Evolutionary conservation across 1,139 yeast genomes (phyloP), one percentile per base, ranked within the genome.

Genomic region (Zygosaccharomyces sapae): DNA sequence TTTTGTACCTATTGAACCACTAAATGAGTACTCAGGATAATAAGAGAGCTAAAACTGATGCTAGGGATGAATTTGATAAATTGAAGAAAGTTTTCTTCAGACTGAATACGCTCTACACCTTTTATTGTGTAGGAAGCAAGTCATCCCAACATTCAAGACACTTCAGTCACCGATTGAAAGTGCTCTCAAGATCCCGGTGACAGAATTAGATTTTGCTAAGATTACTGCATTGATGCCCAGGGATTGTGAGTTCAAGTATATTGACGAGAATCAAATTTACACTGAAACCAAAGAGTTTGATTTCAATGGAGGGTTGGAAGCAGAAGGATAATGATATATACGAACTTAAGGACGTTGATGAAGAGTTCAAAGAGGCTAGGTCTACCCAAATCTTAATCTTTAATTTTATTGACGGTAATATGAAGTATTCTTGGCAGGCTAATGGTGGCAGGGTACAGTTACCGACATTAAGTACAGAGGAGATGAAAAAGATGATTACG

Each of bases 351-450:
- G 53, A 58, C 22, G 29, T 49, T 4, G 71, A 68, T 29, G 59
- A 62, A 31, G 68, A 66, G 45, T 55, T 47, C 19, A 47, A 56
- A 7, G 57, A 61, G 2, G 53, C 59, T 24, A 51, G 59, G 9
- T 61, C 69, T 0, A 70, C 70, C 31, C 88, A 83, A 55, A 58
- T 86, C 3, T 70, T 89, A 24, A 72, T 88, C 1, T 84, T 89
- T 62, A 95, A 86, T 58, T 87, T 89, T 63, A 73, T 79, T 16
- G 96, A 89, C 65, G 87, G 88, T 2, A 71, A 75, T 46, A 65
- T 77, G 58, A 63, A 69, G 44, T 71, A 74, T 43, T 66, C 75
- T 2, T 69, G 70, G 58, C 63, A 72, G 0, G 64, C 67, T 43
- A 55, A 67, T 4, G 58, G 67, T 1, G 65, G 62, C 47, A 52